Percentiles rank a stretch among this genome's conserved stretches.
phyloP scores from a whole-genome alignment of 23 red algal genomes.

The Gracilaria domingensis region DNA sequence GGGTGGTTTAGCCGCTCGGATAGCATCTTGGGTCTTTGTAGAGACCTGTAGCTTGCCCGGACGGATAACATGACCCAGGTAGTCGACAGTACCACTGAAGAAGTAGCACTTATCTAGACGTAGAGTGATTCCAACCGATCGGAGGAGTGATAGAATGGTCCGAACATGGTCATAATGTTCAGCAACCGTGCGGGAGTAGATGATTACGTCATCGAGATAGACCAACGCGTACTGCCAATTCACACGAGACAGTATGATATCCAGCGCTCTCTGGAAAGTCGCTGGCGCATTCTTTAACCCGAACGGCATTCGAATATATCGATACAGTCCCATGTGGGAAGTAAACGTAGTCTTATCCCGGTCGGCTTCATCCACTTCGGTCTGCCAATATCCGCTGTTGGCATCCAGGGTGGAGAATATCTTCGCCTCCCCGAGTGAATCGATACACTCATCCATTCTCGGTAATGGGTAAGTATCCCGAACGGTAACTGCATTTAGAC shows the following conservation, averaged over 20 bases:
- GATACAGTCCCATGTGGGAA: neutral
- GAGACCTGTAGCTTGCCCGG: no score
- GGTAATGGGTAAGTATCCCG: conserved; percentile 43
- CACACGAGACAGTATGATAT: conserved; percentile 38
- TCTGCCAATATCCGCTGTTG: conserved; percentile 34
- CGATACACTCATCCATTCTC: conserved; percentile 33
- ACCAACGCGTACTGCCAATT: conserved; percentile 20
- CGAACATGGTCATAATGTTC: neutral
- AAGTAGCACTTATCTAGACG: neutral
- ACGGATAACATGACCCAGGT: neutral
- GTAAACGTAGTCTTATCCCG: conserved; percentile 19
- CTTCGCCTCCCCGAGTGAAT: neutral
- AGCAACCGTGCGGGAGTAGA: neutral
- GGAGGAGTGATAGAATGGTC: neutral
- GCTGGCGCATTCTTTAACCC: conserved; percentile 16
- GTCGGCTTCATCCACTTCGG: conserved; percentile 2
- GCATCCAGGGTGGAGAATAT: conserved; percentile 40
- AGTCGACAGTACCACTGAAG: conserved; percentile 23
- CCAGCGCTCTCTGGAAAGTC: conserved; percentile 34
- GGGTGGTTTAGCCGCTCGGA: neutral
- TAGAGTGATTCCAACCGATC: neutral
- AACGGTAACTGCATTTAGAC: neutral
- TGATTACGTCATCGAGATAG: conserved; percentile 23
- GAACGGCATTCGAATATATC: neutral
- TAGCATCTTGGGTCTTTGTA: neutral